Base-by-base conservation (phyloP, 2,329 filamentous ascomycete species). In the Fusarium sp. region DNA sequence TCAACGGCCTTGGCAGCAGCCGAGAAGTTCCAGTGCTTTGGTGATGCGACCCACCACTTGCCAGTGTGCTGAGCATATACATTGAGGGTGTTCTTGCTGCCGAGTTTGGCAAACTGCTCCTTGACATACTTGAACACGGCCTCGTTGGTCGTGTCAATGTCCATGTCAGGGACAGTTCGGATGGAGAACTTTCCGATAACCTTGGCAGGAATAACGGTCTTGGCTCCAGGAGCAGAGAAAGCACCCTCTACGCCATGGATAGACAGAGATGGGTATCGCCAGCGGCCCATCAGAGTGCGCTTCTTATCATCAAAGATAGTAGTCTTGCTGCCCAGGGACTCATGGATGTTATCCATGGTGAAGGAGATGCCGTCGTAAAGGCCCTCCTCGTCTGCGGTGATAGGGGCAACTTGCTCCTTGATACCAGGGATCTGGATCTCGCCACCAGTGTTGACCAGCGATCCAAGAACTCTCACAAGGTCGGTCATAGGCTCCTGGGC, bases 401-500 rank as follows among this genome's bases (percentile, higher is more conserved):
- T 81, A 5, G 94, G 91, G 2, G 93, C 96, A 60, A 99, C 96
- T 74, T 98, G 91, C 76, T 98, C 94, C 80, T 90, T 91, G 76
- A 99, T 90, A 46, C 96, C 96, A n/a, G 93, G 91, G 70, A 99
- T 96, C 77, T 91, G 87, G 75, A 99, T 99, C 81, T 93, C 96
- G 80, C 96, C 96, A 75, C 96, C 80, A 17, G 92, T 90, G 78
- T 97, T 93, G 48, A 99, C 96, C 41, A 99, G 85, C 54, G 89
- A 92, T 59, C 86, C 91, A 79, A 99, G 86, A 56, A 99, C 83
- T 65, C 90, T 89, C 62, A 96, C 89, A 51, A 99, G 84, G 78
- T 99, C 96, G 19, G 95, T 98, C 96, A 99, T 99, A 70, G 96
- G 96, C 84, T 99, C 96, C 79, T 98, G 95, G 9, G 94, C 94